Base-by-base conservation (phyloP, 495 filamentous ascomycete genomes). In the Zalerion maritima region DNA sequence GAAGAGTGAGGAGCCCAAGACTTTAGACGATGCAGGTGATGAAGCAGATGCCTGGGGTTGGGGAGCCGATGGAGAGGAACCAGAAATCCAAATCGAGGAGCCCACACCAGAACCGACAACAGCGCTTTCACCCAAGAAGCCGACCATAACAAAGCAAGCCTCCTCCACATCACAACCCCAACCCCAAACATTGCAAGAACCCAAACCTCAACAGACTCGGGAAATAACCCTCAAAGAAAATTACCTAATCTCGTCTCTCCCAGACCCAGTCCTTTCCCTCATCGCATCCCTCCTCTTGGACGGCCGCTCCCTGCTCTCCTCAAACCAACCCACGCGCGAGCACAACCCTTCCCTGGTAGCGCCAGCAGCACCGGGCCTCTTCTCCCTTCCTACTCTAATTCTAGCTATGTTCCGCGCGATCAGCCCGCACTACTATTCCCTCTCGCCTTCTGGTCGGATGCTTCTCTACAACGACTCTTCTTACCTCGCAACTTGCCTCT, bases 371-470 rank as follows among this genome's bases (percentile, higher is more conserved):
- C 49, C 71, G 14, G 80, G 73, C 3, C 64, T 99, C 5, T 77
- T 85, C 41, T 68, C 73, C 21, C 57, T 99, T 6, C 87, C 89
- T 15, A 81, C 81, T 1, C 68, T 91, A 18, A 66, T 86, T 12
- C 57, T 99, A 14, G 82, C 86, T 15, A 81, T 92, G 71, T 96
- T 86, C 54, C 78, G 91, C 27, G 85, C 89, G 8, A 73, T 81
- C 2, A 78, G 84, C 3, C 73, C 83, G 3, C 71, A 74, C 6
- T 82, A 81, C 46, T 99, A 99, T 52, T 50, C 63, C 0, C 40
- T 64, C n/a, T 24, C 60, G 62, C 6, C 28, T 40, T 6, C 34
- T n/a, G n/a, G n/a, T n/a, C n/a, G n/a, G n/a, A n/a, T n/a, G n/a
- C n/a, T 78, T 38, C 64, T 94, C 24, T 99, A 96, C 50, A 96